A percentile compares a stretch with the other conserved stretches of the same genome.
Evolutionary conservation across 163 green algal genomes (phyloP).

Genomic region (Scenedesmus sp.): DNA sequence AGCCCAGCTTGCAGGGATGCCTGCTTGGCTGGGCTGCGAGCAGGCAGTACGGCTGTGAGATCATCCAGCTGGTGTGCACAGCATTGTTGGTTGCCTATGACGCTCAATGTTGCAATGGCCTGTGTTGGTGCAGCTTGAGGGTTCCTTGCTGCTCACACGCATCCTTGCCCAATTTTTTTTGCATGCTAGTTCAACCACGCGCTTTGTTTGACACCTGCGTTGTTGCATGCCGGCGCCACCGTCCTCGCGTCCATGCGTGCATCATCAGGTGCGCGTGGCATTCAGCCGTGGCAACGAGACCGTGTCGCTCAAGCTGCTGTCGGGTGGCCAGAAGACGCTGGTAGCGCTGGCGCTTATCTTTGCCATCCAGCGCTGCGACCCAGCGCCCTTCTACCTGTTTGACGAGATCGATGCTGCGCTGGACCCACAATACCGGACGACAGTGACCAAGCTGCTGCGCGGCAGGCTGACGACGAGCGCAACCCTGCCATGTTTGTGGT

Average conservation of each 20-base stretch:
- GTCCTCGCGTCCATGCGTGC: not conserved
- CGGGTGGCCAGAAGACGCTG: slow-evolving; percentile 97
- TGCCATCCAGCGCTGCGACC: slow-evolving; percentile 96
- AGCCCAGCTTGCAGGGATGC: too few relatives aligned
- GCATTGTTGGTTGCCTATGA: not conserved
- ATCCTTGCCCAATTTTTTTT: too few relatives aligned
- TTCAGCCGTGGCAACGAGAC: slow-evolving; percentile 88
- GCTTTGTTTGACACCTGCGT: too few relatives aligned
- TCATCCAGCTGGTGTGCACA: not conserved
- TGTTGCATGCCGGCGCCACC: not conserved
- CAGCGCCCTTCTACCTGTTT: slow-evolving; percentile 98
- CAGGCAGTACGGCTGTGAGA: not conserved
- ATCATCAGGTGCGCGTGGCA: slow-evolving; percentile 85
- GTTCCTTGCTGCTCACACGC: not conserved
- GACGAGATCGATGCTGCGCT: slow-evolving; percentile 99
- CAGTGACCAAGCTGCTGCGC: slow-evolving; percentile 89
- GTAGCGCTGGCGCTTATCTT: slow-evolving; percentile 98
- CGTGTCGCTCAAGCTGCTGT: slow-evolving; percentile 94
- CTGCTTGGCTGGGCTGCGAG: not conserved
- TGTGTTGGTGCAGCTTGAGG: not conserved
- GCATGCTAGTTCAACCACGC: too few relatives aligned
- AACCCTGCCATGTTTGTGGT: slow-evolving; percentile 97
- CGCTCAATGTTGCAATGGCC: too few relatives aligned
- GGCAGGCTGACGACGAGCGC: slow-evolving; percentile 79
- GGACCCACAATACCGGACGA: slow-evolving; percentile 90